Evolutionary conservation across 2,329 filamentous ascomycete species (phyloP).

Genomic region (Teratosphaeria pseudoeucalypti): DNA sequence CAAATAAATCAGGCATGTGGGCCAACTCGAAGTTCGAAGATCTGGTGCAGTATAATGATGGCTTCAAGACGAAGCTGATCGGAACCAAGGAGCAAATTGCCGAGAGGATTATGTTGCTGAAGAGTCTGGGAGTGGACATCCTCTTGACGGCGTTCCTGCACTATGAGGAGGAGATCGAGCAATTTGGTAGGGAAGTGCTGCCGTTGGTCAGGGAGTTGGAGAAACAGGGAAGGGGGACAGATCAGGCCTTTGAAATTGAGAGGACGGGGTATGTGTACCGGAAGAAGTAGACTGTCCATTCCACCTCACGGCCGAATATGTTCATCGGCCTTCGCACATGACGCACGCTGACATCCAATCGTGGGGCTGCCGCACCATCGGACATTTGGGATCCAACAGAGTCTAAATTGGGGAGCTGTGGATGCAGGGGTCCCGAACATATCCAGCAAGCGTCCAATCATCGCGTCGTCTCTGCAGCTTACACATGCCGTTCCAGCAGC

Average conservation of each 20-base stretch:
- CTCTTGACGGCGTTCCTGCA: slow-evolving; percentile 41
- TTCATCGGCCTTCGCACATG: background rate
- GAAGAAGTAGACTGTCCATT: slow-evolving; percentile 9
- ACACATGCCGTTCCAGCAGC: background rate
- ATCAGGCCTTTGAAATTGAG: slow-evolving; percentile 36
- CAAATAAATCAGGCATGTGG: slow-evolving; percentile 44
- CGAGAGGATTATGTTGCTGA: slow-evolving; percentile 39
- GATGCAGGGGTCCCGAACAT: background rate
- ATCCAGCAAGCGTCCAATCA: background rate
- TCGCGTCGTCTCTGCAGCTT: background rate
- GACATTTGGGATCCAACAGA: background rate
- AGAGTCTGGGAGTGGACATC: slow-evolving; percentile 36
- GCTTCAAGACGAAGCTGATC: slow-evolving; percentile 46
- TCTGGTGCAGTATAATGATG: slow-evolving; percentile 46
- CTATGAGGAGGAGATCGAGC: slow-evolving; percentile 43
- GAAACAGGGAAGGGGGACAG: slow-evolving; percentile 37
- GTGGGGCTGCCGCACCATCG: background rate
- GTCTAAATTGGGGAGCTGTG: background rate
- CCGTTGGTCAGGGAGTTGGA: slow-evolving; percentile 40
- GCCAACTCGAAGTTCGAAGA: slow-evolving; percentile 43
- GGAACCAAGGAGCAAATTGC: slow-evolving; percentile 44
- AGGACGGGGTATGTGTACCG: slow-evolving; percentile 40
- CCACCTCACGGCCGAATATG: background rate
- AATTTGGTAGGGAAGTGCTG: slow-evolving; percentile 38
- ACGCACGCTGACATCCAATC: background rate